phyloP scores from a whole-genome alignment of 352 stramenopile species.

The Phytophthora fragariaefolia region DNA sequence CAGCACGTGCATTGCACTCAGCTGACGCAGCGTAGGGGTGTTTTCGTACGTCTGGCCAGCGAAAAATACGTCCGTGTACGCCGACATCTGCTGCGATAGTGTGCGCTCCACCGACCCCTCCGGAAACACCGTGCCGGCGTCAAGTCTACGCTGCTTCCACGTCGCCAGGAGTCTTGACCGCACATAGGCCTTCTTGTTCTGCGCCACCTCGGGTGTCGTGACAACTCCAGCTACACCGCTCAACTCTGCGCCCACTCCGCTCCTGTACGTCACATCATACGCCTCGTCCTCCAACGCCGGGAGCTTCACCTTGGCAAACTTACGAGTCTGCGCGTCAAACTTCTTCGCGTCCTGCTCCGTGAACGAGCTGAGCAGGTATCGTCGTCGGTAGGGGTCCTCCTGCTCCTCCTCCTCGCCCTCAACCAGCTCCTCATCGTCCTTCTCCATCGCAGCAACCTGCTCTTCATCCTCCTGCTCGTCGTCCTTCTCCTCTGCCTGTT shows the following conservation, averaged over 20 bases:
- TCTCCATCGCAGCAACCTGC: slow-evolving; percentile 28
- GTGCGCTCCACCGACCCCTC: slow-evolving; percentile 52
- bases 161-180: slow-evolving; percentile 54
- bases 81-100: slow-evolving; percentile 57
- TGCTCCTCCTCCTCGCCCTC: slow-evolving; percentile 36
- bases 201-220: slow-evolving; percentile 24
- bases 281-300: slow-evolving; percentile 24
- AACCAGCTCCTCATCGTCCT: slow-evolving; percentile 34
- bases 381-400: slow-evolving; percentile 69
- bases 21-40: slow-evolving; percentile 54
- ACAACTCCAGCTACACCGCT: slow-evolving; percentile 25
- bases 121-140: slow-evolving; percentile 41
- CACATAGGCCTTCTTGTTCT: slow-evolving; percentile 46
- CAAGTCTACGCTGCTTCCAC: slow-evolving; percentile 53
- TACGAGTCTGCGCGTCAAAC: slow-evolving; percentile 45
- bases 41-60: slow-evolving; percentile 71
- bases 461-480: slow-evolving; percentile 27
- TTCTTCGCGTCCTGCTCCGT: slow-evolving; percentile 50
- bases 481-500: slow-evolving; percentile 38
- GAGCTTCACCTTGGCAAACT: slow-evolving; percentile 42
- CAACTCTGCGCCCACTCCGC: slow-evolving; percentile 16
- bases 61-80: slow-evolving; percentile 77
- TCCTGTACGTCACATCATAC: slow-evolving; percentile 56
- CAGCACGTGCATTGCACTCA: slow-evolving; percentile 78
- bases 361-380: slow-evolving; percentile 63